These are phyloP conservation scores for Psilocybe cubensis DNA, from an alignment of 768 basidiomycete species.

Conservation along the genomic window DNA sequence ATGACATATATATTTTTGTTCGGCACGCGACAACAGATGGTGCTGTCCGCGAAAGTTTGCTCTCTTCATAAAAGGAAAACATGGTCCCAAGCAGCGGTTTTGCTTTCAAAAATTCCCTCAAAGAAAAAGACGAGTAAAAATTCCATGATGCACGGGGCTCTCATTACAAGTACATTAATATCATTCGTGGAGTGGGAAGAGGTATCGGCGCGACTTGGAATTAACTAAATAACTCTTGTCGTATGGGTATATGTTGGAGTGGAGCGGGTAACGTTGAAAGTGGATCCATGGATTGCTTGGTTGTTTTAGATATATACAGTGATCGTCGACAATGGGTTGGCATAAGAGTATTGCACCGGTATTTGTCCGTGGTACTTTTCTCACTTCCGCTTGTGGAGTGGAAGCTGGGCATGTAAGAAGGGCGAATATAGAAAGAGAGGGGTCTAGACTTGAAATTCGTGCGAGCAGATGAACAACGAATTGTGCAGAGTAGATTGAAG, in stretches of 20 bases:
- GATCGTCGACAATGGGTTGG: constrained; percentile 1
- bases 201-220: background rate
- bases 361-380: background rate
- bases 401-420: background rate
- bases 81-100: background rate
- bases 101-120: background rate
- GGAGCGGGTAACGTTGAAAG: background rate
- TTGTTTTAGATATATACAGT: background rate
- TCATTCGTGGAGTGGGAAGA: background rate
- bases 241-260: background rate
- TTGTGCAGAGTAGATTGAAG: background rate
- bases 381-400: background rate
- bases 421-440: background rate
- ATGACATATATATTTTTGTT: background rate
- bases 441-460: background rate
- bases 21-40: background rate
- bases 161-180: background rate
- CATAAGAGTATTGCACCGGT: background rate
- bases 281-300: background rate
- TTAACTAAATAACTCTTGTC: background rate
- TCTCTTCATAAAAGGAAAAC: background rate
- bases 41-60: constrained; percentile 6
- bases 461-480: background rate
- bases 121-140: background rate
- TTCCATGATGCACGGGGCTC: background rate